Conservation (phyloP, 192 early-diverging fungal species). For the Gaertneriomyces semiglobifer region DNA sequence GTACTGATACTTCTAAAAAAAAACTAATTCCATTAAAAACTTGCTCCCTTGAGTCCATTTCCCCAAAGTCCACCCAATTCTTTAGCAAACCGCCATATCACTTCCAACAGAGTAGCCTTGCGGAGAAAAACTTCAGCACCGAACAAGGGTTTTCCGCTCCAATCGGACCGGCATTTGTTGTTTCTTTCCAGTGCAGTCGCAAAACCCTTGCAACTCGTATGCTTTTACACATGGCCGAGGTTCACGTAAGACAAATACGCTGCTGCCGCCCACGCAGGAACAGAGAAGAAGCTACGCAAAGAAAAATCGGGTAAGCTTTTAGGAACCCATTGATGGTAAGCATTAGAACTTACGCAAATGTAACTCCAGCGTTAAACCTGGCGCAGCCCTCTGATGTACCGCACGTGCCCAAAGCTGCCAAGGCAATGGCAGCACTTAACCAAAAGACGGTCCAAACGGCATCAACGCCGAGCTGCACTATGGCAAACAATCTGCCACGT, state of each 20-base stretch:
- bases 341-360: constrained; percentile 9
- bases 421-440: constrained; percentile 3
- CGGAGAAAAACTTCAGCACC: too few species aligned
- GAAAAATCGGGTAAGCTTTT: not conserved
- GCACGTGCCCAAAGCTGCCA: not conserved
- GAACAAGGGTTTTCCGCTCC: too few species aligned
- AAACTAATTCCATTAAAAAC: too few species aligned
- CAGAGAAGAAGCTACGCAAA: constrained; percentile 7
- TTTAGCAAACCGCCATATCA: too few species aligned
- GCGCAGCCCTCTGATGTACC: not conserved
- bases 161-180: too few species aligned
- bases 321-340: not conserved
- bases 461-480: not conserved
- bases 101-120: too few species aligned
- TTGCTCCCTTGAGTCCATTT: too few species aligned
- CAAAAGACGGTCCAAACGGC: constrained; percentile 12
- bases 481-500: not conserved
- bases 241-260: constrained; percentile 9
- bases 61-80: too few species aligned
- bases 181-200: too few species aligned
- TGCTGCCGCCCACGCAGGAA: constrained; percentile 6
- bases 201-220: too few species aligned
- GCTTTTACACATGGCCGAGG: not conserved
- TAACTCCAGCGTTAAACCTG: not conserved
- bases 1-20: too few species aligned